phyloP scores from a whole-genome alignment of 352 stramenopile genomes.

The Phytophthora sansomeana region DNA sequence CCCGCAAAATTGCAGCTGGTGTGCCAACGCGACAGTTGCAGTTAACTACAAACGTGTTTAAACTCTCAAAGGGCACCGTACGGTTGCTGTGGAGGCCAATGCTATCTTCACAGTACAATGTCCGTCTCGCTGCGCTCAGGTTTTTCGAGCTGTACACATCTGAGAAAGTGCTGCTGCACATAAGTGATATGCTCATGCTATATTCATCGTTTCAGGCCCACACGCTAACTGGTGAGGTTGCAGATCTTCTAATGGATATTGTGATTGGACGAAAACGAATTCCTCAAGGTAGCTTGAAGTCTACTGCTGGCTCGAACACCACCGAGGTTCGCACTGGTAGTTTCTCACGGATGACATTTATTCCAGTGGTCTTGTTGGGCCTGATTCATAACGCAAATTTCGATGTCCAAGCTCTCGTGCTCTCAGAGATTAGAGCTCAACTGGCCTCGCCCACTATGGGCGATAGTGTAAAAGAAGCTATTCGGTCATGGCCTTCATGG shows the following conservation, averaged over 20 bases:
- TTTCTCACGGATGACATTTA: slow-evolving; percentile 59
- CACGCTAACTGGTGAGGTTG: slow-evolving; percentile 51
- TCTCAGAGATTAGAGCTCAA: slow-evolving; percentile 64
- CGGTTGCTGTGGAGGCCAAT: slow-evolving; percentile 74
- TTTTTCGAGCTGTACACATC: slow-evolving; percentile 79
- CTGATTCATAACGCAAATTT: slow-evolving; percentile 57
- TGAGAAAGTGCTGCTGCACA: slow-evolving; percentile 67
- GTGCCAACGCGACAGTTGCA: slow-evolving; percentile 39
- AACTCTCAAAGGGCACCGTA: slow-evolving; percentile 72
- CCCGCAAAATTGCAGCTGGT: slow-evolving; percentile 30
- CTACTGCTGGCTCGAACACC: neutral
- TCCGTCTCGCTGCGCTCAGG: slow-evolving; percentile 67
- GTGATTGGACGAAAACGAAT: slow-evolving; percentile 59
- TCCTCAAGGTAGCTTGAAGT: slow-evolving; percentile 15
- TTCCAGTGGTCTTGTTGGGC: slow-evolving; percentile 63
- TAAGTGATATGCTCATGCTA: slow-evolving; percentile 71
- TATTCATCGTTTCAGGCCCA: slow-evolving; percentile 61
- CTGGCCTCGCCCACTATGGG: slow-evolving; percentile 52
- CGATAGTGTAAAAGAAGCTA: slow-evolving; percentile 68
- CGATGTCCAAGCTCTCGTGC: slow-evolving; percentile 57
- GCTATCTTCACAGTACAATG: slow-evolving; percentile 47
- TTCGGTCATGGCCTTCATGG: slow-evolving; percentile 79
- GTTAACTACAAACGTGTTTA: slow-evolving; percentile 44
- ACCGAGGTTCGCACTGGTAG: slow-evolving; percentile 44
- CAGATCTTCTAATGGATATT: slow-evolving; percentile 69